Conservation (phyloP, 306 rosid genomes). For the Vigna reflexopilosa region DNA sequence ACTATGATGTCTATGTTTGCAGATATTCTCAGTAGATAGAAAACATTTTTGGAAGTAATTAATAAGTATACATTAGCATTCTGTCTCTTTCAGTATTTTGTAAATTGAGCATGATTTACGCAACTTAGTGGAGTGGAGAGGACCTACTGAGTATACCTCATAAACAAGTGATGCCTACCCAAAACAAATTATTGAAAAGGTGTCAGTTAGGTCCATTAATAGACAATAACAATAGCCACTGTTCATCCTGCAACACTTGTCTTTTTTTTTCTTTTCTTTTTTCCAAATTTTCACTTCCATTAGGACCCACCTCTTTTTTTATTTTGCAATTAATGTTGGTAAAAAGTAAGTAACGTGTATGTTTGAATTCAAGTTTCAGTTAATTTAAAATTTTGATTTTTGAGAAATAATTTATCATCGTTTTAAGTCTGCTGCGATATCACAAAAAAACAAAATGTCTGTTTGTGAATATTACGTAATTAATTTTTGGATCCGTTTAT, state of each 20-base stretch:
- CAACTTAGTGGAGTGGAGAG: background rate
- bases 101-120: too few species aligned
- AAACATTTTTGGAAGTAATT: too few species aligned
- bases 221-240: background rate
- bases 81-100: too few species aligned
- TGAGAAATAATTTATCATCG: background rate
- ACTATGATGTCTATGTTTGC: too few species aligned
- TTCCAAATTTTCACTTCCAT: background rate
- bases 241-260: background rate
- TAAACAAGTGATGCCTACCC: constrained; percentile 19
- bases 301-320: background rate
- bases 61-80: too few species aligned
- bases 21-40: too few species aligned
- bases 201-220: background rate
- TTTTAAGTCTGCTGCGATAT: background rate
- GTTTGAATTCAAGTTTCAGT: background rate
- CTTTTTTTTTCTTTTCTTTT: background rate
- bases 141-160: background rate
- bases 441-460: too few species aligned
- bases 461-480: background rate
- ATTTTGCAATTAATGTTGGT: background rate
- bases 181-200: constrained; percentile 6
- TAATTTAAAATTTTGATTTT: background rate
- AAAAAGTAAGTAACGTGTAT: background rate
- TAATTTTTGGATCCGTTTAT: background rate